Conservation (phyloP, 1,284 basidiomycete genomes). For the Moesziomyces sp. region DNA sequence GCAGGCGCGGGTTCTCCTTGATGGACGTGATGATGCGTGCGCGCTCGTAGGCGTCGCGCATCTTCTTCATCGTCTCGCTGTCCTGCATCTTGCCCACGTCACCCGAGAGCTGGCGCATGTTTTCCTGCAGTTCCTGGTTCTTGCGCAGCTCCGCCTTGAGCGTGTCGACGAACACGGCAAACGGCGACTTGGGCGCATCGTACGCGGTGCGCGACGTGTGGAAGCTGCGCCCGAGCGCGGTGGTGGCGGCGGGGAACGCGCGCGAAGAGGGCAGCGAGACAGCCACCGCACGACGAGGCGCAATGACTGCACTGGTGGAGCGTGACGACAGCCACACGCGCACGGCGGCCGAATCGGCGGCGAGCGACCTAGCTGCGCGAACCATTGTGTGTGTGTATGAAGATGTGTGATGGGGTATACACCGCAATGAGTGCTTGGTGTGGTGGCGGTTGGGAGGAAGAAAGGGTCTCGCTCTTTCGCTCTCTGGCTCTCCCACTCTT, state of each 20-base stretch:
- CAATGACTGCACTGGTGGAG: constrained; percentile 11
- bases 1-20: constrained; percentile 91
- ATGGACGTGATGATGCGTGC: constrained; percentile 93
- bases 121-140: constrained; percentile 93
- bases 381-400: constrained; percentile 13
- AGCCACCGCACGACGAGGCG: constrained; percentile 10
- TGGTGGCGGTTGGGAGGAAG: background rate
- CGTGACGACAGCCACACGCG: constrained; percentile 26
- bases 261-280: background rate
- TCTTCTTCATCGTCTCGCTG: constrained; percentile 93
- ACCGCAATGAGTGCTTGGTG: background rate
- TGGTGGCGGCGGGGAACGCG: background rate
- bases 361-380: constrained; percentile 6
- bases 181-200: constrained; percentile 75
- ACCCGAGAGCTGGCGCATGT: constrained; percentile 95
- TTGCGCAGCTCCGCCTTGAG: constrained; percentile 90
- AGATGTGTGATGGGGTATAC: background rate
- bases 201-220: constrained; percentile 1
- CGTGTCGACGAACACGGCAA: constrained; percentile 94
- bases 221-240: constrained; percentile 8
- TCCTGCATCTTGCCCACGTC: constrained; percentile 97
- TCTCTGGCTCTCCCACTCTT: background rate
- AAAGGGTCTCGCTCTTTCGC: background rate
- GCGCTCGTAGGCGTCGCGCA: constrained; percentile 89
- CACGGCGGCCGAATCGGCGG: constrained; percentile 5